phyloP scores from a whole-genome alignment of 2,329 filamentous ascomycete species.

The Cercospora sesami region DNA sequence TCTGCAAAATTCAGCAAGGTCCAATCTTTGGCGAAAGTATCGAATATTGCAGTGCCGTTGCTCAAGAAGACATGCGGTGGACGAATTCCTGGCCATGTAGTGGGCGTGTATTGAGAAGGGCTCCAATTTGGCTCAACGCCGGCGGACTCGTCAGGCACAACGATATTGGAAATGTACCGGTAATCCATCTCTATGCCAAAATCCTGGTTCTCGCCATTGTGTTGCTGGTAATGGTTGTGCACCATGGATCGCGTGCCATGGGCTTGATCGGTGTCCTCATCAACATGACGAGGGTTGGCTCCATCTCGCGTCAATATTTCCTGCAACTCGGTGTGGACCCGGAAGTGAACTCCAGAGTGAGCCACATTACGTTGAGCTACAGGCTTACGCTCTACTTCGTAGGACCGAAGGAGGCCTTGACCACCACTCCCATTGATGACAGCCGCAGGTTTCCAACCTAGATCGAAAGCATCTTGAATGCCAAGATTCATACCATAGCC shows the following conservation, averaged over 20 bases:
- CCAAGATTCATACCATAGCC: constrained; percentile 51
- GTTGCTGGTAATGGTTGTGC: background rate
- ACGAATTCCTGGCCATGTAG: background rate
- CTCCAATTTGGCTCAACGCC: background rate
- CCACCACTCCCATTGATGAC: constrained; percentile 26
- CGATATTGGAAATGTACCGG: background rate
- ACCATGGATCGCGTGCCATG: background rate
- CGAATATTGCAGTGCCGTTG: background rate
- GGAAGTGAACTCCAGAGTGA: background rate
- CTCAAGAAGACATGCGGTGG: background rate
- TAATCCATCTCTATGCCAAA: background rate
- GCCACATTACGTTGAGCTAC: constrained; percentile 24
- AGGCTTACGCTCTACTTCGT: constrained; percentile 19
- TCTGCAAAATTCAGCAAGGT: background rate
- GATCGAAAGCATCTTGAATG: constrained; percentile 23
- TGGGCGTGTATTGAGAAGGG: background rate
- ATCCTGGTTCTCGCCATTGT: background rate
- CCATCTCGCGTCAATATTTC: background rate
- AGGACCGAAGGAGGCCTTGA: background rate
- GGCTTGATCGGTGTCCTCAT: background rate
- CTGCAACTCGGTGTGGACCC: background rate
- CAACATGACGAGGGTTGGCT: background rate
- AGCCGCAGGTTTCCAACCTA: constrained; percentile 26
- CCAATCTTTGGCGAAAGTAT: background rate
- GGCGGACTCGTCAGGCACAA: background rate